phyloP scores from a whole-genome alignment of 2,329 filamentous ascomycete species.

The Ustilaginoidea virens region DNA sequence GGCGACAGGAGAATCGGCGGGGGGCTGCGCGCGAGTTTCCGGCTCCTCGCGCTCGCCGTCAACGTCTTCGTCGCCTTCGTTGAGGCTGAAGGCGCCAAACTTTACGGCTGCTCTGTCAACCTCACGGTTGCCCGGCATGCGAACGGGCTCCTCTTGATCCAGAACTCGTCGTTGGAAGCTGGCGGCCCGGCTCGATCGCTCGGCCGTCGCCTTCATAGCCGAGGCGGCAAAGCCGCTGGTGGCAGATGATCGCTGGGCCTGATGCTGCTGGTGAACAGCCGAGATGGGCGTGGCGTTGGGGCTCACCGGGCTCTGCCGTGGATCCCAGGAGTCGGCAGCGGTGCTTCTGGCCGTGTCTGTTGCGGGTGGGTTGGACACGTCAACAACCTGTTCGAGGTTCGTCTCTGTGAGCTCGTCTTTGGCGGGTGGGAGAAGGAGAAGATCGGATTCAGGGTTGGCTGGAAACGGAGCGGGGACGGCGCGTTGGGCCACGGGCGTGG shows the following conservation, averaged over 20 bases:
- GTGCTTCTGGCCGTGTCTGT: slow-evolving; percentile 83
- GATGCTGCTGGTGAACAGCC: slow-evolving; percentile 46
- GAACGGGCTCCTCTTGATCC: slow-evolving; percentile 86
- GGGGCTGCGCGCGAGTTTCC: slow-evolving; percentile 85
- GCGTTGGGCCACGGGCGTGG: slow-evolving; percentile 18
- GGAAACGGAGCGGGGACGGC: slow-evolving; percentile 13
- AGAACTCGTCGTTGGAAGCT: slow-evolving; percentile 76
- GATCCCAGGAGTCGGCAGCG: slow-evolving; percentile 71
- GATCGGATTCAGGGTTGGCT: slow-evolving; percentile 34
- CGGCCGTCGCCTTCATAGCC: slow-evolving; percentile 60
- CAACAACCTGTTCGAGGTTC: slow-evolving; percentile 82
- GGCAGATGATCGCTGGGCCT: slow-evolving; percentile 31
- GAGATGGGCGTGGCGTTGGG: slow-evolving; percentile 52
- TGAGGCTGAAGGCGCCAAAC: slow-evolving; percentile 89
- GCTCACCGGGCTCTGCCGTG: slow-evolving; percentile 42
- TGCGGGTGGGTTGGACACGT: slow-evolving; percentile 59
- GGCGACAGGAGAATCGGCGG: slow-evolving; percentile 78
- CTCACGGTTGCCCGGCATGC: slow-evolving; percentile 94
- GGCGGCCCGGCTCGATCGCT: slow-evolving; percentile 49
- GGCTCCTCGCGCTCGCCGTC: slow-evolving; percentile 91
- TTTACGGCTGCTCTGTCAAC: slow-evolving; percentile 88
- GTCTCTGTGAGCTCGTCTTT: slow-evolving; percentile 77
- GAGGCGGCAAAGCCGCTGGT: slow-evolving; percentile 62
- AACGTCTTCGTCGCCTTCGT: slow-evolving; percentile 71
- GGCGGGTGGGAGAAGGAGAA: slow-evolving; percentile 53